Conservation (phyloP, 352 stramenopile species). For the Phytophthora cajani region DNA sequence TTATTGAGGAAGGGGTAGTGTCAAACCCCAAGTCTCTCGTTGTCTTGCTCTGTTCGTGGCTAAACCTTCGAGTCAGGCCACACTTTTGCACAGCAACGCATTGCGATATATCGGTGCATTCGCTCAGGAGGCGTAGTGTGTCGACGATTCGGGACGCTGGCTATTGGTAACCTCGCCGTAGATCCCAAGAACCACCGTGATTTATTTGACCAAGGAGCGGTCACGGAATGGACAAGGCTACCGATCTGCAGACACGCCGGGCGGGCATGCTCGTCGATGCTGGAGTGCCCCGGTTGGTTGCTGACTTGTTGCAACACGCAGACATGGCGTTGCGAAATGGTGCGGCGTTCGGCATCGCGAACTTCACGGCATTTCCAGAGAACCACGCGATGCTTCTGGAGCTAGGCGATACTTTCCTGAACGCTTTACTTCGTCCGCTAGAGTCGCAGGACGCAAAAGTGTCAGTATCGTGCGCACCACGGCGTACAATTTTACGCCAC, state of each 20-base stretch:
- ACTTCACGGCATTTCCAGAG: conserved; percentile 93
- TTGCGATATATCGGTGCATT: conserved; percentile 91
- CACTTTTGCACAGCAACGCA: conserved; percentile 87
- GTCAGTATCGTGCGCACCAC: conserved; percentile 92
- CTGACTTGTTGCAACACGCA: conserved; percentile 70
- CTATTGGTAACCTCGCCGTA: conserved; percentile 93
- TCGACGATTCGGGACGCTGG: conserved; percentile 91
- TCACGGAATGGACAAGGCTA: conserved; percentile 87
- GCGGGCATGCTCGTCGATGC: conserved; percentile 77
- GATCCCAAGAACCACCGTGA: conserved; percentile 89
- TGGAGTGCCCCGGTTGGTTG: conserved; percentile 76
- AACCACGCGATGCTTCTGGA: conserved; percentile 91
- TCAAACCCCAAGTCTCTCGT: conserved; percentile 92
- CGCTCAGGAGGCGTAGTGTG: conserved; percentile 72
- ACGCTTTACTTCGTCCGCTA: conserved; percentile 62
- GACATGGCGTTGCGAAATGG: conserved; percentile 90
- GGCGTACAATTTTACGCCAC: no score
- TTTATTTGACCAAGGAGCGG: conserved; percentile 92
- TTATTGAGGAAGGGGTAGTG: no score
- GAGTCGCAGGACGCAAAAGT: conserved; percentile 72
- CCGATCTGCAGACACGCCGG: conserved; percentile 91
- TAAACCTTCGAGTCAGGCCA: conserved; percentile 91
- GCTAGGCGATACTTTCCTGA: conserved; percentile 47
- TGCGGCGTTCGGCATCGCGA: conserved; percentile 92
- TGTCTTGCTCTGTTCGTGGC: conserved; percentile 94